A percentile compares a stretch with the other conserved stretches of the same genome.
Evolutionary conservation across 1,284 basidiomycete genomes (phyloP).

Genomic region (Lentinula novae-zelandiae): DNA sequence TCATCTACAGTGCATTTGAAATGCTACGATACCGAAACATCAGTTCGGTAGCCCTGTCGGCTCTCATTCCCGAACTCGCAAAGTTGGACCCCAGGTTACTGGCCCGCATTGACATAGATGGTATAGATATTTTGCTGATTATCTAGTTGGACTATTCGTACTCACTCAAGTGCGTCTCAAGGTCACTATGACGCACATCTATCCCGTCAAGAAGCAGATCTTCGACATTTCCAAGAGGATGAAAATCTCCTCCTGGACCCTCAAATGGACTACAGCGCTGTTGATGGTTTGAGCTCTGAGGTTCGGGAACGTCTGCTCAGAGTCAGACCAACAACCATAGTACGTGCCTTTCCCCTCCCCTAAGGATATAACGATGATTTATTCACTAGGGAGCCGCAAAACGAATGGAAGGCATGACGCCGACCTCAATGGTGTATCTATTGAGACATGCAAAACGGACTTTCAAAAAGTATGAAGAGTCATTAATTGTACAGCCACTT

Average conservation of each 20-base stretch:
- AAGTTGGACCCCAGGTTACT: conserved; percentile 50
- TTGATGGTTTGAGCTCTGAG: conserved; percentile 75
- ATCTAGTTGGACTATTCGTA: background rate
- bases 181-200: conserved; percentile 63
- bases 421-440: conserved; percentile 61
- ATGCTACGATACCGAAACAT: conserved; percentile 67
- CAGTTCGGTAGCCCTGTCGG: conserved; percentile 40
- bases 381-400: conserved; percentile 70
- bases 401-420: conserved; percentile 87
- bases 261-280: conserved; percentile 60
- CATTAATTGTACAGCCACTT: background rate
- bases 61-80: conserved; percentile 53
- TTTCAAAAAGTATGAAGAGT: conserved; percentile 9
- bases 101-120: conserved; percentile 68
- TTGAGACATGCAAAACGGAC: conserved; percentile 59
- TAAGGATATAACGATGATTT: background rate
- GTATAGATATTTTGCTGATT: conserved; percentile 31
- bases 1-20: conserved; percentile 60
- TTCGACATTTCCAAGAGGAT: conserved; percentile 76
- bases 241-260: conserved; percentile 71
- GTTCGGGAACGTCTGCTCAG: conserved; percentile 62
- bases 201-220: conserved; percentile 66
- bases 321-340: conserved; percentile 68
- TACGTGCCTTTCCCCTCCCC: conserved; percentile 30
- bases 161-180: conserved; percentile 21